phyloP scores from a whole-genome alignment of 1,284 basidiomycete species.

The Sphagnurus paluster region DNA sequence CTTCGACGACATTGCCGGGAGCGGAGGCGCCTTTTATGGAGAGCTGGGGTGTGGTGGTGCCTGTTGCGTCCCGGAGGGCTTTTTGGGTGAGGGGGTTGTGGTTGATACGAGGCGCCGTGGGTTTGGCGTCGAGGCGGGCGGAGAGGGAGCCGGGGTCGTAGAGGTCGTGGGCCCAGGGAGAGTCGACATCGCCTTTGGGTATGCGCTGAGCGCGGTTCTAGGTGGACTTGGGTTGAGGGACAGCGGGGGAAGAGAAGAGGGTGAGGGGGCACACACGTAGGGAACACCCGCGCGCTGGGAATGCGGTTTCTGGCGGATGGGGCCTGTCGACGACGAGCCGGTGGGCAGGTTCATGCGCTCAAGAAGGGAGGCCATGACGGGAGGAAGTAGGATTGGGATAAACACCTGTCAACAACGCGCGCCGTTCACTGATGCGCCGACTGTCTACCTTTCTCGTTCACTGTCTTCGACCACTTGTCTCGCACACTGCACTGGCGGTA shows the following conservation, averaged over 20 bases:
- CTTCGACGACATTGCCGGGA: conserved; percentile 69
- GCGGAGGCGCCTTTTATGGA: conserved; percentile 75
- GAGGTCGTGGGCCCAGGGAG: conserved; percentile 72
- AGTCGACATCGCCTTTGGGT: conserved; percentile 67
- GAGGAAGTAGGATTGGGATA: conserved; percentile 25
- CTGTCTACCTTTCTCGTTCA: too few species aligned
- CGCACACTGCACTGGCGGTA: too few species aligned
- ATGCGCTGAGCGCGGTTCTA: conserved; percentile 51
- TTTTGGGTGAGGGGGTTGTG: conserved; percentile 51
- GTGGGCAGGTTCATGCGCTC: conserved; percentile 61
- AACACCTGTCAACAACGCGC: conserved; percentile 11
- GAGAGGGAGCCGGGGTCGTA: conserved; percentile 66
- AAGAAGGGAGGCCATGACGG: conserved; percentile 60
- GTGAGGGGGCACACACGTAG: conserved; percentile 59
- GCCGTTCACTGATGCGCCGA: too few species aligned
- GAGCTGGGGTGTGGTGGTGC: conserved; percentile 36
- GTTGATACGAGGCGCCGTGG: conserved; percentile 42
- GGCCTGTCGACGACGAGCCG: conserved; percentile 44
- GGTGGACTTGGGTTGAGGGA: conserved; percentile 9
- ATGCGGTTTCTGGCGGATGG: conserved; percentile 54
- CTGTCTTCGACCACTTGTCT: too few species aligned
- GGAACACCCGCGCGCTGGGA: conserved; percentile 54
- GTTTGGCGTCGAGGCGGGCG: conserved; percentile 51
- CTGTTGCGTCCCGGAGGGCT: conserved; percentile 53
- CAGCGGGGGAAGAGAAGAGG: conserved; percentile 24